Evolutionary conservation across 1,284 basidiomycete genomes (phyloP), one percentile per base, ranked within the genome.

Genomic region (Ganoderma multipileum): DNA sequence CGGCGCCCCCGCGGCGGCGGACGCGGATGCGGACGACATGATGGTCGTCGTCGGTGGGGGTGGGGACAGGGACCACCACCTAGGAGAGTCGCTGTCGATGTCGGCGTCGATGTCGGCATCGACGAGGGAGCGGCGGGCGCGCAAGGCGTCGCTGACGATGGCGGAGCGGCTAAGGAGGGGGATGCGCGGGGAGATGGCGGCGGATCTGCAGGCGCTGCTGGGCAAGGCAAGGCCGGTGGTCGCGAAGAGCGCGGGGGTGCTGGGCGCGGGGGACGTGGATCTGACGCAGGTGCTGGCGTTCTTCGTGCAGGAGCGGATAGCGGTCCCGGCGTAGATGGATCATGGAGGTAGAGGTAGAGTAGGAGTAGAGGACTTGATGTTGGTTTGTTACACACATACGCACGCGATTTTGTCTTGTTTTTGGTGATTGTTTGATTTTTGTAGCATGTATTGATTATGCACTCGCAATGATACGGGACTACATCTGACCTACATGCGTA

Each of bases 111-210:
- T 81, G 50, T 68, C 69, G 33, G 66, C 78, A n/a, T 83, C 82
- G 76, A n/a, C 87, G 54, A 83, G 84, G 18, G 85, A 88, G 55
- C 83, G 84, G 18, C 77, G 84, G 20, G 69, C 74, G 71, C 79
- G 84, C 57, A 78, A 85, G 71, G 79, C 88, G 57, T 84, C 88
- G 62, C 76, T 84, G 74, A 82, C 86, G 68, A 80, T 91, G 78
- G 87, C 87, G 70, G 90, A 91, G 72, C 83, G 91, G 60, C 76
- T 92, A 72, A 82, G 91, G 72, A 82, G 91, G 72, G 90, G 92
- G 0, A 90, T 93, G 86, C 89, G 91, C 16, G 89, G 91, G 1
- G 93, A 95, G 81, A 89, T 95, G 84, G 89, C 88, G 55, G 84
- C 84, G 2, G 94, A 95, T 78, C 74, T 95, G 66, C 88, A 89